Percentiles rank a stretch among this genome's conserved stretches.
Conservation (phyloP, 352 stramenopile species). For the Plasmopara viticola region DNA sequence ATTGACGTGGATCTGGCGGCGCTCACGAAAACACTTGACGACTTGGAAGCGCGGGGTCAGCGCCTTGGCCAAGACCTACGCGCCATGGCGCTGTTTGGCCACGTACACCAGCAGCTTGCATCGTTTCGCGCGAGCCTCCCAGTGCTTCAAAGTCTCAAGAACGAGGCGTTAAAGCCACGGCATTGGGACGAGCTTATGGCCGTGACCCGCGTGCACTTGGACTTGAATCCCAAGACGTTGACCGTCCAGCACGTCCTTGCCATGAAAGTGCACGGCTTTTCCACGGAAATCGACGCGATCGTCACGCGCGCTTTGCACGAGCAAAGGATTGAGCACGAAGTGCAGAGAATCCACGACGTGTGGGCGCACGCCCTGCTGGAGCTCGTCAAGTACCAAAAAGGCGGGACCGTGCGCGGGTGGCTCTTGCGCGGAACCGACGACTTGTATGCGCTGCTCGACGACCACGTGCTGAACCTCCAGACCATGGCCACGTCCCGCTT, state of each 20-base stretch:
- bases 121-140: constrained; percentile 93
- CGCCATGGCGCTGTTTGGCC: constrained; percentile 85
- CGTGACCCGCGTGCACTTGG: constrained; percentile 88
- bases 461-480: constrained; percentile 86
- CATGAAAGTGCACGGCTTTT: constrained; percentile 90
- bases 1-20: constrained; percentile 87
- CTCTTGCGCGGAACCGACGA: constrained; percentile 81
- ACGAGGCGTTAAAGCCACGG: constrained; percentile 89
- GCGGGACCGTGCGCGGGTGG: constrained; percentile 78
- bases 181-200: constrained; percentile 89
- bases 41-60: constrained; percentile 89
- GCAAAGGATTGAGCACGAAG: constrained; percentile 92
- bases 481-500: constrained; percentile 90
- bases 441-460: constrained; percentile 75
- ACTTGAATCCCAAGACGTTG: constrained; percentile 91
- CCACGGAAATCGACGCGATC: constrained; percentile 88
- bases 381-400: constrained; percentile 91
- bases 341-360: constrained; percentile 88
- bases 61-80: constrained; percentile 90
- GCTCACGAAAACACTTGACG: constrained; percentile 90
- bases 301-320: constrained; percentile 92
- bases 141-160: constrained; percentile 92
- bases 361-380: constrained; percentile 88
- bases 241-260: constrained; percentile 89
- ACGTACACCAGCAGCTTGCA: constrained; percentile 87